Percentiles rank a stretch among this genome's conserved stretches.
Conservation (phyloP, 148 eudicot species). For the Vaccinium myrtillus region DNA sequence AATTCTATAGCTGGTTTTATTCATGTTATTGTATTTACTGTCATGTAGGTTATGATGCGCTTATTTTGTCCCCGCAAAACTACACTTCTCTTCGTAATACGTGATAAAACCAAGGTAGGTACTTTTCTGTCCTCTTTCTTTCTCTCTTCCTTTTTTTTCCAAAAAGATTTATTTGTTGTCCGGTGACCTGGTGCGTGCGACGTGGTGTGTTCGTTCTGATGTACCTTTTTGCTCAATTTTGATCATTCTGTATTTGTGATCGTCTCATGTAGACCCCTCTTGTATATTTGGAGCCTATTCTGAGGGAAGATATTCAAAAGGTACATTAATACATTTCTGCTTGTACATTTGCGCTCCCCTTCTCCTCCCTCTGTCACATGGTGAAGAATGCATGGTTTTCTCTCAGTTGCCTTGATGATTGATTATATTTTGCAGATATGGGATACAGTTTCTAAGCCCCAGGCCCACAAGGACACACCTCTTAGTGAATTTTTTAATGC, state of each 20-base stretch:
- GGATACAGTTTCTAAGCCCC: conserved; percentile 97
- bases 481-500: conserved; percentile 95
- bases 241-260: conserved; percentile 16
- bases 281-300: conserved; percentile 86
- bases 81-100: conserved; percentile 48
- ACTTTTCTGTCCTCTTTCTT: background rate
- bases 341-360: conserved; percentile 11
- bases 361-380: background rate
- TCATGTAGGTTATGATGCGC: conserved; percentile 40
- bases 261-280: conserved; percentile 66
- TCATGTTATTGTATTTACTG: background rate
- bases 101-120: conserved; percentile 50
- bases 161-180: background rate
- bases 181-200: background rate
- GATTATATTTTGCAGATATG: conserved; percentile 59
- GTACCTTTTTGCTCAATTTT: background rate
- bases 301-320: conserved; percentile 95
- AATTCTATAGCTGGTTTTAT: background rate
- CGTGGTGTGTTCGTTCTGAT: background rate
- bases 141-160: background rate
- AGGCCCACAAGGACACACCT: conserved; percentile 88
- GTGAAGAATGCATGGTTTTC: background rate
- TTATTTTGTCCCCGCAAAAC: conserved; percentile 51
- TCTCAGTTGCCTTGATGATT: conserved; percentile 9
- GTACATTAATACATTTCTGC: conserved; percentile 27